These are phyloP conservation scores for Microdochium trichocladiopsis DNA, from an alignment of 2,329 filamentous ascomycete genomes.

Conservation along the genomic window DNA sequence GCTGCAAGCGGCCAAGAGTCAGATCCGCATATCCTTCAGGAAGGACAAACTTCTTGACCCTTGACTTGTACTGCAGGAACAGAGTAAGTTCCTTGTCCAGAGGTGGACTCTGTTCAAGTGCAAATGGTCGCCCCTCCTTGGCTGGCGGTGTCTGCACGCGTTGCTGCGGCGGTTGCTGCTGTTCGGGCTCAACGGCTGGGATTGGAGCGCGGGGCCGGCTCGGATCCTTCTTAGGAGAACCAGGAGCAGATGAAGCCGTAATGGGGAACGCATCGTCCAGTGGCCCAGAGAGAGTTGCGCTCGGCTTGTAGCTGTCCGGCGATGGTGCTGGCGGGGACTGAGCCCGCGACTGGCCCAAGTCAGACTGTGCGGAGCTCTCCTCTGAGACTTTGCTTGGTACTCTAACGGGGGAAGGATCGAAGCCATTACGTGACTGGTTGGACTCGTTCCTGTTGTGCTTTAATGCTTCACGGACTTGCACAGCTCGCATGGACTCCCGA, in stretches of 20 bases:
- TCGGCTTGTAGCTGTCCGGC: constrained; percentile 55
- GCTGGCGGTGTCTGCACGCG: constrained; percentile 31
- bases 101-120: constrained; percentile 61
- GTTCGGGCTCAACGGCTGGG: constrained; percentile 10
- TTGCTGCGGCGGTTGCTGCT: constrained; percentile 6
- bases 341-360: constrained; percentile 16
- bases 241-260: constrained; percentile 8
- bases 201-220: constrained; percentile 6
- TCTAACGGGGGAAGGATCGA: constrained; percentile 57
- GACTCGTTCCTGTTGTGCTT: constrained; percentile 42
- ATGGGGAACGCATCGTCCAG: constrained; percentile 40
- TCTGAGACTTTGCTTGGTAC: constrained; percentile 57
- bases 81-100: constrained; percentile 81
- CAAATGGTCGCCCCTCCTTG: constrained; percentile 45
- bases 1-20: constrained; percentile 79
- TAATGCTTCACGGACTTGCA: constrained; percentile 45
- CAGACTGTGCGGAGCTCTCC: constrained; percentile 32
- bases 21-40: constrained; percentile 78
- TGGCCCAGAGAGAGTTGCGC: constrained; percentile 53
- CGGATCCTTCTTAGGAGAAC: constrained; percentile 18
- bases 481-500: constrained; percentile 72
- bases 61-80: constrained; percentile 93
- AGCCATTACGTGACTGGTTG: constrained; percentile 30
- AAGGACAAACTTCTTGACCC: constrained; percentile 92
- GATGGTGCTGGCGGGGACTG: constrained; percentile 47